These are phyloP conservation scores for Botrytis galanthina DNA, from an alignment of 2,329 filamentous ascomycete genomes.

Conservation along the genomic window DNA sequence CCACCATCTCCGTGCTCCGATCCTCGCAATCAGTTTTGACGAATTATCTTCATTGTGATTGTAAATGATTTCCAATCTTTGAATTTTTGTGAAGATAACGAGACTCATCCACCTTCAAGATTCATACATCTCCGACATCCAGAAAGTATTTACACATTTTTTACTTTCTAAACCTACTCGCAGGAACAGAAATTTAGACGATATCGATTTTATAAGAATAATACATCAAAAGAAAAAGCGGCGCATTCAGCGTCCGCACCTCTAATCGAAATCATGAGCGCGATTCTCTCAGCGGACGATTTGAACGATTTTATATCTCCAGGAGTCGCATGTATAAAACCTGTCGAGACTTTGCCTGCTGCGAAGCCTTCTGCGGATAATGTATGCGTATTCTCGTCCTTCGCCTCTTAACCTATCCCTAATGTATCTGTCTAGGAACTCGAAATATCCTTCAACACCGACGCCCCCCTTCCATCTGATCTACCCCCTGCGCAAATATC, in stretches of 20 bases:
- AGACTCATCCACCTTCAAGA: not conserved
- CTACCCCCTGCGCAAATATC: constrained; percentile 83
- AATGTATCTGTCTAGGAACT: constrained; percentile 43
- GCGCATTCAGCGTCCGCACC: constrained; percentile 28
- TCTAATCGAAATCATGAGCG: constrained; percentile 69
- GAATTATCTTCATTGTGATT: constrained; percentile 20
- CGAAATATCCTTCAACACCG: constrained; percentile 93
- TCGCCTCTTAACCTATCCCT: not conserved
- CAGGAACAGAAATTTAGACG: not conserved
- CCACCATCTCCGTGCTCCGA: constrained; percentile 18
- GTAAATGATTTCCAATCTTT: constrained; percentile 19
- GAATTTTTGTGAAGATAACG: not conserved
- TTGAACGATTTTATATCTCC: constrained; percentile 99
- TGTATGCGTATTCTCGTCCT: constrained; percentile 39
- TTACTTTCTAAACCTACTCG: not conserved
- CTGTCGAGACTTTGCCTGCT: constrained; percentile 83
- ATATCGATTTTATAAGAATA: not conserved
- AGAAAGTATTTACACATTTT: not conserved
- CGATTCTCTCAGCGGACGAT: constrained; percentile 94
- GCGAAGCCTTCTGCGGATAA: constrained; percentile 47
- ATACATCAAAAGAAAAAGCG: constrained; percentile 15
- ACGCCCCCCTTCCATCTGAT: constrained; percentile 54
- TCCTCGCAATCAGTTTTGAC: constrained; percentile 15
- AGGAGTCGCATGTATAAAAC: constrained; percentile 96
- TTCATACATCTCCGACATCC: not conserved